A percentile compares a stretch with the other conserved stretches of the same genome.
phyloP scores from a whole-genome alignment of 352 stramenopile species.

The Phytophthora gonapodyides region DNA sequence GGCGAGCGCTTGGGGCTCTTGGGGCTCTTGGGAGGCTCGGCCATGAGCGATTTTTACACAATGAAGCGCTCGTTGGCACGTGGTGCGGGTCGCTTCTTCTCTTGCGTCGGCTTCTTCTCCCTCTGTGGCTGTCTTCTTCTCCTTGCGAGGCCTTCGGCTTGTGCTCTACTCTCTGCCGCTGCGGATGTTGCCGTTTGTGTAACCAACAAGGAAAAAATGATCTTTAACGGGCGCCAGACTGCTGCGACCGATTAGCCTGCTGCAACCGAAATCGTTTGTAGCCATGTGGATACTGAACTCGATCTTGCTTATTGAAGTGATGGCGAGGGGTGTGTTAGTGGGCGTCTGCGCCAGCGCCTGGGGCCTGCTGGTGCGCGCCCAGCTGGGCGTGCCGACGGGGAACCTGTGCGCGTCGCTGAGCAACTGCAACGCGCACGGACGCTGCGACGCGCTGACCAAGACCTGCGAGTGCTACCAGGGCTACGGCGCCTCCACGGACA shows the following conservation, averaged over 20 bases:
- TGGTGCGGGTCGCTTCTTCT: not conserved
- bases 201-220: too few relatives aligned
- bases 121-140: too few relatives aligned
- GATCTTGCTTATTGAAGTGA: not conserved
- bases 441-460: conserved; percentile 82
- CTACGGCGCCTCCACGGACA: conserved; percentile 82
- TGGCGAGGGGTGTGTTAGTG: not conserved
- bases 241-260: too few relatives aligned
- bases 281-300: too few relatives aligned
- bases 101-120: too few relatives aligned
- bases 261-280: too few relatives aligned
- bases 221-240: too few relatives aligned
- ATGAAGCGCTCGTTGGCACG: conserved; percentile 4
- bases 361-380: conserved; percentile 22
- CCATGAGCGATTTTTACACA: conserved; percentile 19
- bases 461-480: conserved; percentile 90
- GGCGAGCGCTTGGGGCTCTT: conserved; percentile 1
- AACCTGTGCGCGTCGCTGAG: conserved; percentile 79
- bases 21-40: conserved; percentile 12
- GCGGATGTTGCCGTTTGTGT: too few relatives aligned
- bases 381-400: conserved; percentile 58
- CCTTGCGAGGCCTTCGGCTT: too few relatives aligned
- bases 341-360: conserved; percentile 2
- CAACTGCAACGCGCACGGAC: conserved; percentile 91
- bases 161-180: too few relatives aligned